Evolutionary conservation across 345 rosid genomes (phyloP), one percentile per base, ranked within the genome.

Genomic region (Excoecaria agallocha): DNA sequence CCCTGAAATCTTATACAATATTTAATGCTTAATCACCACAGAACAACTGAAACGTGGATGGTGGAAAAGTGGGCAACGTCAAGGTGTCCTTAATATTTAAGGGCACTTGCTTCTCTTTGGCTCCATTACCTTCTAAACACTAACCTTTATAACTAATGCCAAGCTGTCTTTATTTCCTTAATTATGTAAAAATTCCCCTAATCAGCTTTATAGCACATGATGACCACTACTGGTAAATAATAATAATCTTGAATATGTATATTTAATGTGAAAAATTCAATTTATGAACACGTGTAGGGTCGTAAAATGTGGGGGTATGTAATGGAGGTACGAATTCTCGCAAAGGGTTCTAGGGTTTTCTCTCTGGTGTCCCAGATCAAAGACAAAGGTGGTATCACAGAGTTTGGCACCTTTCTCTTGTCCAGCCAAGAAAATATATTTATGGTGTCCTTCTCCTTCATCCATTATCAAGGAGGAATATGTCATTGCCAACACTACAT

Each of bases 151-250:
- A 0, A 30, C 61, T 52, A 74, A 83, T 70, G 79, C 82, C 85
- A 77, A 77, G 80, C 84, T 77, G 84, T 81, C 78, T 79, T 76
- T 69, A 52, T 6, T 66, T 19, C 35, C 49, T 17, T 37, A 12
- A 38, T 62, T 2, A 12, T 38, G 59, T 59, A 43, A 61, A 63
- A 67, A 70, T 61, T 55, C 70, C 43, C 78, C 72, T 59, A 0
- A 13, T 71, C 63, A 68, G 74, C 89, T 83, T 85, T 79, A 62
- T 22, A 58, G 89, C 95, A 88, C 91, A 87, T 87, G 90, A 65
- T 66, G 62, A 17, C 78, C 85, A 82, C 77, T 66, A 39, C 52
- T 11, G 46, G 46, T 77, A 24, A 37, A 48, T 41, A 22, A 25
- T 61, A 16, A 61, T 24, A 12, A 25, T 24, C 13, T 11, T 19